Conservation (phyloP, 192 early-diverging fungal genomes). For the Podila verticillata region DNA sequence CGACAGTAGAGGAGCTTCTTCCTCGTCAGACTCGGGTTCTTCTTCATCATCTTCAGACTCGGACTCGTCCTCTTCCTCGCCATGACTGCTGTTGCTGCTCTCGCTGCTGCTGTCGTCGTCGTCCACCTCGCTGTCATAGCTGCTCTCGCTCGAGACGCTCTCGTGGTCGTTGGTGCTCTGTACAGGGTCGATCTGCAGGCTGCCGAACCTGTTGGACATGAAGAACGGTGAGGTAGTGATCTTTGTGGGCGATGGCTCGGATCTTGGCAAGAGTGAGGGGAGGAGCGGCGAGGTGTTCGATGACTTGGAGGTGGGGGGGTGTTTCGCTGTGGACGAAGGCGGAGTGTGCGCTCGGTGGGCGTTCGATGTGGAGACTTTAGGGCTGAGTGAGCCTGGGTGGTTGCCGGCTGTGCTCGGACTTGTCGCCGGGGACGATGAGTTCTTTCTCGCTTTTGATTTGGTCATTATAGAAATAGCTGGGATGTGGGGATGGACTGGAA, state of each 20-base stretch:
- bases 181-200: constrained; percentile 5
- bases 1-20: background rate
- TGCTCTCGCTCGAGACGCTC: background rate
- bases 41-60: constrained; percentile 5
- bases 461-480: constrained; percentile 23
- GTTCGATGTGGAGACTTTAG: background rate
- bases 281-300: background rate
- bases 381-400: too few species aligned
- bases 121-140: background rate
- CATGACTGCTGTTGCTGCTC: constrained; percentile 32
- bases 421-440: background rate
- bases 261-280: background rate
- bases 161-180: background rate
- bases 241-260: background rate
- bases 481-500: background rate
- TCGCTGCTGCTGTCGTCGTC: constrained; percentile 23
- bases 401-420: background rate
- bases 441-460: constrained; percentile 37
- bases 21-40: constrained; percentile 12
- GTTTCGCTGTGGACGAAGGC: background rate
- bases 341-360: constrained; percentile 3
- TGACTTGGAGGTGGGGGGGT: too few species aligned
- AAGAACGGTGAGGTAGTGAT: background rate
- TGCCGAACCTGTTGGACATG: constrained; percentile 17
- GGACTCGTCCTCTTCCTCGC: constrained; percentile 25